phyloP scores from a whole-genome alignment of 768 basidiomycete genomes.

The Mycena haematopus region DNA sequence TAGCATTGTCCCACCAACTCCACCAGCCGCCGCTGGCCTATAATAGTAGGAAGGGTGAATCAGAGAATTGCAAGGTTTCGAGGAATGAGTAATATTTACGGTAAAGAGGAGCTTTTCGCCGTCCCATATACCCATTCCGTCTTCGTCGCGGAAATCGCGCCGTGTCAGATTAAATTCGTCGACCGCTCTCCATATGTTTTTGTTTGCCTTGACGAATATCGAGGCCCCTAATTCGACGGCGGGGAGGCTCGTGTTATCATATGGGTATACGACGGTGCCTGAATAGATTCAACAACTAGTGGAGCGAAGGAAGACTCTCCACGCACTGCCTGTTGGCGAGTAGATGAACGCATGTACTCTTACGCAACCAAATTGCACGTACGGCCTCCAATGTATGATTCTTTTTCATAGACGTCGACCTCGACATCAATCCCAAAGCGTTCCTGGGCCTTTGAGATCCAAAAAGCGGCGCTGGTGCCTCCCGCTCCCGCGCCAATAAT shows the following conservation, averaged over 20 bases:
- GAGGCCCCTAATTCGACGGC: slow-evolving; percentile 86
- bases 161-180: slow-evolving; percentile 79
- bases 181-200: slow-evolving; percentile 72
- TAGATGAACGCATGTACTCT: not conserved
- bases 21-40: slow-evolving; percentile 43
- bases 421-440: slow-evolving; percentile 72
- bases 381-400: slow-evolving; percentile 84
- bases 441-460: slow-evolving; percentile 81
- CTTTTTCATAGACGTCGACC: slow-evolving; percentile 85
- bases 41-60: not conserved
- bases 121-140: slow-evolving; percentile 81
- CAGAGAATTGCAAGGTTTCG: not conserved
- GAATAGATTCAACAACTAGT: slow-evolving; percentile 1
- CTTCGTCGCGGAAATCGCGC: slow-evolving; percentile 51
- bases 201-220: slow-evolving; percentile 84
- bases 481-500: slow-evolving; percentile 92
- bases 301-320: not conserved
- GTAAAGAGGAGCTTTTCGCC: slow-evolving; percentile 72
- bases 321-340: slow-evolving; percentile 15
- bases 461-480: slow-evolving; percentile 83
- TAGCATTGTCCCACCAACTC: slow-evolving; percentile 77
- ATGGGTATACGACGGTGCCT: slow-evolving; percentile 13
- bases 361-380: slow-evolving; percentile 42
- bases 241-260: slow-evolving; percentile 49
- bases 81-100: slow-evolving; percentile 45